Percentiles rank a stretch among this genome's conserved stretches.
Conservation (phyloP, 2,329 filamentous ascomycete genomes). For the Trichothecium sympodiale region DNA sequence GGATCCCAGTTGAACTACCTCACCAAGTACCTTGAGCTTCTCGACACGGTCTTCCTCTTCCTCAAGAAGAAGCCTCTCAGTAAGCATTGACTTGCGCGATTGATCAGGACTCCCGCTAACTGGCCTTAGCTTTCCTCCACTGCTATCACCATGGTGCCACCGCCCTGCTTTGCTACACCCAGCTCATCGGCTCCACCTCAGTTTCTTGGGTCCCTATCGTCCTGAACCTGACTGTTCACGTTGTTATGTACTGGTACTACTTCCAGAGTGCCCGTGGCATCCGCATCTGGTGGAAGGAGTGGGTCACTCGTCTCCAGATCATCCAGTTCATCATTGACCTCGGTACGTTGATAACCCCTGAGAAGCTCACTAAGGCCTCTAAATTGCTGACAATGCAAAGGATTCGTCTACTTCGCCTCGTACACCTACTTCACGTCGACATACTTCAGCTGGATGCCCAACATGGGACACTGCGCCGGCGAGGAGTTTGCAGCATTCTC, state of each 20-base stretch:
- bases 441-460: constrained; percentile 81
- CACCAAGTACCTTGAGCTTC: constrained; percentile 91
- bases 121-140: constrained; percentile 73
- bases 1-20: constrained; percentile 77
- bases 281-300: constrained; percentile 99
- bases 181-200: constrained; percentile 83
- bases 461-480: constrained; percentile 75
- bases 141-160: constrained; percentile 98
- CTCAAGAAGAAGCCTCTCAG: constrained; percentile 98
- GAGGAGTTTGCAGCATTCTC: constrained; percentile 95
- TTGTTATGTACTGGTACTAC: constrained; percentile 99
- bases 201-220: constrained; percentile 93
- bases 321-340: constrained; percentile 95
- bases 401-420: constrained; percentile 98
- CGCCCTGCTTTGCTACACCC: constrained; percentile 93
- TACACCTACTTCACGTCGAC: constrained; percentile 95
- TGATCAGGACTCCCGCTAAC: constrained; percentile 15
- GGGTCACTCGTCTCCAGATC: constrained; percentile 96
- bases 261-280: constrained; percentile 96
- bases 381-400: constrained; percentile 27
- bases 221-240: constrained; percentile 87
- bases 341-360: constrained; percentile 43
- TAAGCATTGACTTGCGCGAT: constrained; percentile 10
- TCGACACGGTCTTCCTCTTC: constrained; percentile 94
- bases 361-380: background rate